Percentiles rank a stretch among this genome's conserved stretches.
Conservation (phyloP, 2,329 filamentous ascomycete genomes). For the Ceratocystis destructans region DNA sequence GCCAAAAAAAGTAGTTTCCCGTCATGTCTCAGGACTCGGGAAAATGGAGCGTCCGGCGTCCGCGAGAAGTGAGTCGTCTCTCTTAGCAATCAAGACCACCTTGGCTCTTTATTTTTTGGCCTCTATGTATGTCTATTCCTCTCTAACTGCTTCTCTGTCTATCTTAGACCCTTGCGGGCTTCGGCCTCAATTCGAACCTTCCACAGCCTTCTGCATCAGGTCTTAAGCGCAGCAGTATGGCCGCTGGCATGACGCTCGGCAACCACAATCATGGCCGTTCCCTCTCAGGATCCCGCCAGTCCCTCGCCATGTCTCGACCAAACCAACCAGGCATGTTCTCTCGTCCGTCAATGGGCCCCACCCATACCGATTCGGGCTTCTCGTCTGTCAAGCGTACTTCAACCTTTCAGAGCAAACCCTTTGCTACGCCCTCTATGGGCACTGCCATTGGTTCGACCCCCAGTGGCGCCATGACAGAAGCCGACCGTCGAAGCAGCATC, state of each 20-base stretch:
- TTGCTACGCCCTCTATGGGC: conserved; percentile 40
- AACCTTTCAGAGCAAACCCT: conserved; percentile 62
- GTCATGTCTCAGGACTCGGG: conserved; percentile 75
- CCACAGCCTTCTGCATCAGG: conserved; percentile 78
- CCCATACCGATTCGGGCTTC: conserved; percentile 67
- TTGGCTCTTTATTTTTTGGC: not conserved
- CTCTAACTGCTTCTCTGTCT: not conserved
- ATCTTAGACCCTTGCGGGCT: conserved; percentile 64
- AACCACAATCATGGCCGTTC: conserved; percentile 61
- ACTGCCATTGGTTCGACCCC: conserved; percentile 20
- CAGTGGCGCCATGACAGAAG: conserved; percentile 29
- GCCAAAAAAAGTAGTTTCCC: not conserved
- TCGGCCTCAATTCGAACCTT: conserved; percentile 71
- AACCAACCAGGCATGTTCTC: conserved; percentile 70
- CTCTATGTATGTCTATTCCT: not conserved
- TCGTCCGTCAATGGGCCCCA: conserved; percentile 65
- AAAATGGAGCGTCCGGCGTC: conserved; percentile 81
- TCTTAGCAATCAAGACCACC: conserved; percentile 3
- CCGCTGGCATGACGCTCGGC: conserved; percentile 51
- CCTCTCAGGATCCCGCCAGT: conserved; percentile 62
- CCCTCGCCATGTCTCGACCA: conserved; percentile 69
- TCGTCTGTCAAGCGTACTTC: conserved; percentile 78
- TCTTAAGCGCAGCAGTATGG: conserved; percentile 82
- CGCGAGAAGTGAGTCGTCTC: conserved; percentile 58
- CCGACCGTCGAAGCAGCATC: conserved; percentile 68